Evolutionary conservation across 1,284 basidiomycete species (phyloP), one percentile per base, ranked within the genome.

Genomic region (Moesziomyces sp.): DNA sequence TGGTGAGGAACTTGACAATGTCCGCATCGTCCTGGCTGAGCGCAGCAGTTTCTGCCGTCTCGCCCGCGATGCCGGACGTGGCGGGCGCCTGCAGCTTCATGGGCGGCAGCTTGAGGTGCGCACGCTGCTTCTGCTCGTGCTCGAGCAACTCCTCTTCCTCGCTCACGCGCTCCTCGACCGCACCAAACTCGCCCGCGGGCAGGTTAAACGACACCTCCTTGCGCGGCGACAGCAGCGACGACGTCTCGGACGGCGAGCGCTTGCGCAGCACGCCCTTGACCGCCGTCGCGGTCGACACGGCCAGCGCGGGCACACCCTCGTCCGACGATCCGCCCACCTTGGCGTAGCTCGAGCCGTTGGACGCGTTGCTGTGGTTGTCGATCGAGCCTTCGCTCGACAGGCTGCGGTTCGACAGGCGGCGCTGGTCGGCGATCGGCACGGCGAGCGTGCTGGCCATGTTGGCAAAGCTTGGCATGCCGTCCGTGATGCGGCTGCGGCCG

Each of bases 141-240:
- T 72, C 69, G 19, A 72, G 63, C 6, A 72, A 18, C 21, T 71
- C 58, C 18, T 56, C 52, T 16, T 63, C 47, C 46, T 71, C 58
- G 35, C 30, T 33, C 13, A 49, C 60, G 9, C 11, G 58, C 51
- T 65, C 58, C 9, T 57, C 51, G 23, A 72, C 46, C 8, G 46
- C 45, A 3, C 19, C 58, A 14, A 65, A 55, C 38, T 52, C 26
- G 3, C 49, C 40, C n/a, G 10, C 40, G 0, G 68, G 54, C 24
- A 72, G 48, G 23, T 72, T 58, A 28, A 72, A 72, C 23, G 69
- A 72, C 2, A 72, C 69, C 46, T 72, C 69, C 56, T 72, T 72
- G 58, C 46, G 57, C 3, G 52, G 58, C 46, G 69, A 58, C 11
- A 57, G 30, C 6, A 60, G 33, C 38, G 45, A 51, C 14, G 42